Base-by-base conservation (phyloP, 371 early-diverging fungal genomes). In the Parasitella parasitica region DNA sequence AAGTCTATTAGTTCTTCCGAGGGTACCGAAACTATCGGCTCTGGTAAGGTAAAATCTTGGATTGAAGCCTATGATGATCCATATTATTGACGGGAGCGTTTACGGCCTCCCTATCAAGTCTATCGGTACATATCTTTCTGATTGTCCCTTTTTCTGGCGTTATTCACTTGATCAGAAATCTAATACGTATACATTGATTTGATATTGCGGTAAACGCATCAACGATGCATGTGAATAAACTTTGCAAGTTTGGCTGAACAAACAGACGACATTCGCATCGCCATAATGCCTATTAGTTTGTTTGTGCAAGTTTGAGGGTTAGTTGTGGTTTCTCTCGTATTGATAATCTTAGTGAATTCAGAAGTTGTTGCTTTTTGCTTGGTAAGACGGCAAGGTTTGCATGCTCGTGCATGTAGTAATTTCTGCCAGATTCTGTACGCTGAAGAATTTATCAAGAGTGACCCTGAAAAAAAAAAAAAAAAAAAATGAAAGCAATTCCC, bases 31-130 rank as follows among this genome's bases (percentile, higher is more conserved):
- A 80, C 86, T 65, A 83, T 86, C 57, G 87, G 86, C 11, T 75
- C 80, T n/a, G 89, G 89, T 34, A 84, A 83, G 62, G 76, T 79
- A 13, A 87, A n/a, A 88, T 34, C 70, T 88, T 20, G 89, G 85
- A 34, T 80, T 80, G 64, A 88, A 88, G 71, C 87, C 89, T 54
- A 88, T 88, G 87, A 88, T 88, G 87, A 86, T 88, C 64, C 89
- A 88, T 58, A 88, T 87, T 36, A 88, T 88, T 59, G 89, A 86
- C 34, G 89, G 82, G 38, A 84, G 82, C 50, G 86, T 87, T 26
- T 63, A 84, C n/a, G 89, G 89, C 2, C 86, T 82, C 72, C 78
- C 76, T 27, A 83, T 88, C 73, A 84, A 84, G 63, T 83, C 87
- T 15, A 77, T 88, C 53, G 89, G 86, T 18, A 88, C 89, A n/a